A percentile compares a stretch with the other conserved stretches of the same genome.
phyloP scores from a whole-genome alignment of 768 basidiomycete species.

The Candolleomyces eurysporus region DNA sequence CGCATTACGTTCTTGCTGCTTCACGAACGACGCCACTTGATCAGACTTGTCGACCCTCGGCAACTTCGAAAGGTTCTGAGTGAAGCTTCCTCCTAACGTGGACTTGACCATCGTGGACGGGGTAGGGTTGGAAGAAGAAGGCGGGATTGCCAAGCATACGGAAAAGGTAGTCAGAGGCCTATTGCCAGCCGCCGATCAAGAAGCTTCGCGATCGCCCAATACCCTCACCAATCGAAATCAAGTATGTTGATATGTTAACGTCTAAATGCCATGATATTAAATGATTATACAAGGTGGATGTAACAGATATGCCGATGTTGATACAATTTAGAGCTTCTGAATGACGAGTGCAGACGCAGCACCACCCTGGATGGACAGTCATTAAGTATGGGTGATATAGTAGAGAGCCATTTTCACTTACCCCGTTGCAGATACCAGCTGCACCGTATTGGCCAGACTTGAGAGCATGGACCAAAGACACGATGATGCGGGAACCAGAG shows the following conservation, averaged over 20 bases:
- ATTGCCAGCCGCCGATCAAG: no score
- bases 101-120: not conserved
- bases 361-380: constrained; percentile 61
- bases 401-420: constrained; percentile 39
- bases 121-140: no score
- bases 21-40: constrained; percentile 21
- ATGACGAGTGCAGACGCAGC: constrained; percentile 90
- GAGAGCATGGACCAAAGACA: constrained; percentile 88
- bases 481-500: constrained; percentile 92
- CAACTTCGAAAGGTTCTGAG: not conserved
- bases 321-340: constrained; percentile 66
- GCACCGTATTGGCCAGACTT: constrained; percentile 92
- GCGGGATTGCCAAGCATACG: no score
- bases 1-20: constrained; percentile 44
- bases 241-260: no score
- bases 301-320: not conserved
- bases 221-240: no score
- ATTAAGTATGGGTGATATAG: constrained; percentile 9
- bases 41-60: constrained; percentile 2
- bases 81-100: not conserved
- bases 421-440: constrained; percentile 96
- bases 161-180: no score
- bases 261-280: not conserved
- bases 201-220: no score
- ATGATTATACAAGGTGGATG: not conserved